Evolutionary conservation across 106 monocot genomes (phyloP).

Genomic region (Triglochin maritima): DNA sequence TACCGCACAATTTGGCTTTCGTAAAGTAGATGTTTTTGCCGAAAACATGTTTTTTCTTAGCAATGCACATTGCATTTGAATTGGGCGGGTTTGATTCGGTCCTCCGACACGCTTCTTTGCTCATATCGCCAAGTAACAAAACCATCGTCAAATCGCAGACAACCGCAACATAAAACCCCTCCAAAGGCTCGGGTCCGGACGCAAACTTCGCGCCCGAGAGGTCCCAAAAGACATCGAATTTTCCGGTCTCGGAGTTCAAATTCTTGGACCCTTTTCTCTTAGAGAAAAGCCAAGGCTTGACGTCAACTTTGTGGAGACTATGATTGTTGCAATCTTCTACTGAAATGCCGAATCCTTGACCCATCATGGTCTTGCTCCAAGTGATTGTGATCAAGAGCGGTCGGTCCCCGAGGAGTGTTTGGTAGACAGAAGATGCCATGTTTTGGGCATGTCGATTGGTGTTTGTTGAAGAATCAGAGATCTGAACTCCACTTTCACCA

Average conservation of each 20-base stretch:
- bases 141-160: not conserved
- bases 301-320: not conserved
- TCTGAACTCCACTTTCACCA: slow-evolving; percentile 1
- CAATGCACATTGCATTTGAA: not conserved
- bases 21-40: not conserved
- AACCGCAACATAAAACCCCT: slow-evolving; percentile 1
- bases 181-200: not conserved
- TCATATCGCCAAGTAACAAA: not conserved
- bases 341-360: slow-evolving; percentile 2
- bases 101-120: not conserved
- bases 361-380: slow-evolving; percentile 5
- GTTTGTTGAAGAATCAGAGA: not conserved
- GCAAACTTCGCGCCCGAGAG: not conserved
- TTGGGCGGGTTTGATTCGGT: not conserved
- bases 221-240: slow-evolving; percentile 1
- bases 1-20: not conserved
- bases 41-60: not conserved
- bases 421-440: slow-evolving; percentile 1
- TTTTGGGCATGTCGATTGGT: slow-evolving; percentile 1
- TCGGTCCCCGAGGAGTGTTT: not conserved
- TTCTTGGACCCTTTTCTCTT: slow-evolving; percentile 5
- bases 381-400: slow-evolving; percentile 1
- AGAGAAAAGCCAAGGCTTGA: slow-evolving; percentile 4
- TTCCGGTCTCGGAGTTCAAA: not conserved
- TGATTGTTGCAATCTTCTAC: not conserved